Evolutionary conservation across 768 basidiomycete genomes (phyloP).

Genomic region (Macrolepiota fuliginosa): DNA sequence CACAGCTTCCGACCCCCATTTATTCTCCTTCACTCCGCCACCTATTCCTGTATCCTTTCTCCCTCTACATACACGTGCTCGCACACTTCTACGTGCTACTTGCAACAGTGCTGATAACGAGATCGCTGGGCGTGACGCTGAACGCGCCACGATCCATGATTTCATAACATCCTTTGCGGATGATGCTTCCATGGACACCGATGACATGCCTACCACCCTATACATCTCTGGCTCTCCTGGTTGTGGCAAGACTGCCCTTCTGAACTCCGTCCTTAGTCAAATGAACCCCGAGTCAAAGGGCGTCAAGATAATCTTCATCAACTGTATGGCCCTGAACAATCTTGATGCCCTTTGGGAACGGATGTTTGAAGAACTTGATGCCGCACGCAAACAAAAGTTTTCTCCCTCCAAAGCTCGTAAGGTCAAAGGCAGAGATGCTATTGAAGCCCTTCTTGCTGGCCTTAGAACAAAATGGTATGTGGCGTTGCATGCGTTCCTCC

Average conservation of each 20-base stretch:
- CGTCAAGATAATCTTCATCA: constrained; percentile 57
- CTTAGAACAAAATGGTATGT: constrained; percentile 53
- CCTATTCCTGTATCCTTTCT: constrained; percentile 52
- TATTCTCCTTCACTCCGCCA: constrained; percentile 55
- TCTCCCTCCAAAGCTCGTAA: constrained; percentile 30
- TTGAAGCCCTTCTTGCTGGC: constrained; percentile 43
- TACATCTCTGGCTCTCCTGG: constrained; percentile 95
- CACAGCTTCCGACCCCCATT: constrained; percentile 40
- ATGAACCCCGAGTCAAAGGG: constrained; percentile 33
- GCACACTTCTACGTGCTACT: constrained; percentile 69
- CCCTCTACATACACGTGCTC: constrained; percentile 57
- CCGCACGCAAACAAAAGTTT: constrained; percentile 32
- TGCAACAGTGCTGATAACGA: constrained; percentile 49
- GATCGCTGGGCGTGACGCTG: constrained; percentile 67
- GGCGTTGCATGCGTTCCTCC: not conserved
- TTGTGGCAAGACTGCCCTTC: constrained; percentile 87
- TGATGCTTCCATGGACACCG: constrained; percentile 22
- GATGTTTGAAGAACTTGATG: constrained; percentile 54
- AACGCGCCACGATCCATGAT: constrained; percentile 53
- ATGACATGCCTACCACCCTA: constrained; percentile 43
- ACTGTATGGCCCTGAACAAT: constrained; percentile 76
- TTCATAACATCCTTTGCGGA: constrained; percentile 60
- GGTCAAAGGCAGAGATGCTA: constrained; percentile 44
- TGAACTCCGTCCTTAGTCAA: constrained; percentile 58
- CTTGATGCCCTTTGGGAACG: constrained; percentile 72